Evolutionary conservation across 257 asterid species (phyloP).

Genomic region (Fraxinus americana): DNA sequence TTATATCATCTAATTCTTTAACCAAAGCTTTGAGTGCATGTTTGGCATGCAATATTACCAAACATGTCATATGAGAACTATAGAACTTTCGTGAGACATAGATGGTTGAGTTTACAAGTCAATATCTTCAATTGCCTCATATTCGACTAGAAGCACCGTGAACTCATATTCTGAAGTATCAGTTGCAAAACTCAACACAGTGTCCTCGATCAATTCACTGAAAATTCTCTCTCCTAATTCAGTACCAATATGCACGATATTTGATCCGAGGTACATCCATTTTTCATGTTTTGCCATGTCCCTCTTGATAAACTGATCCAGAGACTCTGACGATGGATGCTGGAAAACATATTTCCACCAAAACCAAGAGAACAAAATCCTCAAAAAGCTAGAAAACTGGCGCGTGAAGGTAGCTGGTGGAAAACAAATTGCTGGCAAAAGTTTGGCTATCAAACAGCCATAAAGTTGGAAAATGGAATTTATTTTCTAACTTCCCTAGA

Average conservation of each 20-base stretch:
- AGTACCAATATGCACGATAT: constrained; percentile 50
- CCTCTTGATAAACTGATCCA: constrained; percentile 63
- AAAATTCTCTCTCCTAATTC: constrained; percentile 67
- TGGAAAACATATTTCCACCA: constrained; percentile 70
- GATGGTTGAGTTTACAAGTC: constrained; percentile 28
- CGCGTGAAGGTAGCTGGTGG: no score
- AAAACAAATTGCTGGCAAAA: no score
- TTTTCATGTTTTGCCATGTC: constrained; percentile 59
- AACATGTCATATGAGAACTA: neutral
- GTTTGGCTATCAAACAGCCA: no score
- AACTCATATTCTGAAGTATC: constrained; percentile 28
- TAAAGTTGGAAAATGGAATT: no score
- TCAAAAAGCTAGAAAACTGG: no score
- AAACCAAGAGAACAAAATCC: no score
- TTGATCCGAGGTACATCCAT: constrained; percentile 65
- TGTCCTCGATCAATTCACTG: constrained; percentile 64
- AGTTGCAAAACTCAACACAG: constrained; percentile 37
- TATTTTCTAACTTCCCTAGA: constrained; percentile 34
- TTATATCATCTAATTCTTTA: constrained; percentile 17
- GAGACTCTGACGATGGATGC: constrained; percentile 48
- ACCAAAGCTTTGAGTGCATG: neutral
- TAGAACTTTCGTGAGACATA: neutral
- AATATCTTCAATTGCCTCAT: constrained; percentile 26
- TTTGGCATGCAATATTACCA: neutral
- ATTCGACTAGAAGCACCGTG: constrained; percentile 27